A percentile compares a stretch with the other conserved stretches of the same genome.
phyloP scores from a whole-genome alignment of 2,329 filamentous ascomycete genomes.

The Cladosporium sp. region DNA sequence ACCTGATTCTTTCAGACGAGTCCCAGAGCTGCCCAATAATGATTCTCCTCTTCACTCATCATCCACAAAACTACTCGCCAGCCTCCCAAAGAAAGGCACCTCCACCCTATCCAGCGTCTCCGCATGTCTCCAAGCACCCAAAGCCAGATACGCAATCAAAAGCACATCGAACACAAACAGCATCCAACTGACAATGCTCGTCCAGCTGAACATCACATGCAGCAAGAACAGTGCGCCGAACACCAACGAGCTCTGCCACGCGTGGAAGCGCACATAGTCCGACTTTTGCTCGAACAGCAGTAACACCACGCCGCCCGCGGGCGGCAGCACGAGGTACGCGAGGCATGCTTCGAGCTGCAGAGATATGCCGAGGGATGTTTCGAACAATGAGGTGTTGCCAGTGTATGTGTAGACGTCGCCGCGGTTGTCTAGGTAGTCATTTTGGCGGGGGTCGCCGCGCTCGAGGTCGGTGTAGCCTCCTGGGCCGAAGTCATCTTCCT shows the following conservation, averaged over 20 bases:
- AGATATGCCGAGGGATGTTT: constrained; percentile 82
- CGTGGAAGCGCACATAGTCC: constrained; percentile 96
- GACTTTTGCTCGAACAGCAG: constrained; percentile 89
- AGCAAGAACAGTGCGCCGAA: constrained; percentile 60
- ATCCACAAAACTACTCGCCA: constrained; percentile 88
- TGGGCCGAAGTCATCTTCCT: constrained; percentile 12
- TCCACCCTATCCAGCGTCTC: constrained; percentile 71
- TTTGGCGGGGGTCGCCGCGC: constrained; percentile 29
- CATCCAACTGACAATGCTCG: constrained; percentile 77
- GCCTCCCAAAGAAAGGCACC: constrained; percentile 78
- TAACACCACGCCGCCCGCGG: constrained; percentile 79
- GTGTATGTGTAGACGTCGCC: constrained; percentile 22
- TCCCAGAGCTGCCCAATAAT: not conserved
- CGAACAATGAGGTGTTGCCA: constrained; percentile 65
- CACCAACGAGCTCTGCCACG: constrained; percentile 67
- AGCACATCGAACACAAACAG: constrained; percentile 74
- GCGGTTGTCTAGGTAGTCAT: constrained; percentile 33
- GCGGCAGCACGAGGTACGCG: constrained; percentile 83
- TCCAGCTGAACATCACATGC: constrained; percentile 86
- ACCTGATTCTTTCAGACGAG: not conserved
- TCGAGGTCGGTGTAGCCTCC: constrained; percentile 33
- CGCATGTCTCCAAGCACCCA: constrained; percentile 81
- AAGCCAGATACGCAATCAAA: constrained; percentile 73
- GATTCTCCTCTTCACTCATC: constrained; percentile 62
- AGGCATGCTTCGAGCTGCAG: constrained; percentile 88